Evolutionary conservation across 2,329 filamentous ascomycete species (phyloP), one percentile per base, ranked within the genome.

Genomic region (Microdochium nivale): DNA sequence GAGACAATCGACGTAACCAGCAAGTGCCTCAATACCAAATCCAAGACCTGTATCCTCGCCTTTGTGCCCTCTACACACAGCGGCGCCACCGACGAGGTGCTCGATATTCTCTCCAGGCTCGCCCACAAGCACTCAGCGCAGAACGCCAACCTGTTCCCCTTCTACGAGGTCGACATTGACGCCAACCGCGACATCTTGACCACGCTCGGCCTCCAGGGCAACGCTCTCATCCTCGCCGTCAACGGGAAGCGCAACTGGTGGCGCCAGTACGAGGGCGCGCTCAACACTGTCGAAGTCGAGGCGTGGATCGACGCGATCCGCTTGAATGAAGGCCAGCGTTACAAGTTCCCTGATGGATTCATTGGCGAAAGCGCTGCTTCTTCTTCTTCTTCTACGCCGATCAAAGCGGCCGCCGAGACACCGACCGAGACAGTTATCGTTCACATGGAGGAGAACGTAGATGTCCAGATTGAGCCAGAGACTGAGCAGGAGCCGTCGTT

Each of bases 241-340:
- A 96, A 96, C 67, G 87, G 81, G 30, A 90, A 91, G 62, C 83
- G 90, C 51, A 79, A 80, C 43, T 99, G 94, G 94, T 95, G 85
- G 81, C 86, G 87, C 61, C 80, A 79, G 53, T 94, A 88, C 66
- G 71, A 80, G 48, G 81, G 78, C 2, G 72, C 79, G 44, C 83
- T 83, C 46, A 80, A 79, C 51, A 64, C 76, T 24, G 74, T 79
- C 51, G 79, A 77, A 25, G 73, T 99, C 27, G 89, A 96, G 71
- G 73, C 74, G 55, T 99, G 92, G 90, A 81, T 99, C 53, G 94
- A 99, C 62, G 78, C 81, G n/a, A 90, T 97, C 55, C 84, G 90
- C 35, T 79, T 99, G 76, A 89, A 91, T 50, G 92, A 97, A 64
- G 87, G 89, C 2, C 72, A 79, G 53, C 96, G 92, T 76, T 78